These are phyloP conservation scores for Penicillium mononematosum DNA, from an alignment of 495 filamentous ascomycete genomes.

Conservation along the genomic window DNA sequence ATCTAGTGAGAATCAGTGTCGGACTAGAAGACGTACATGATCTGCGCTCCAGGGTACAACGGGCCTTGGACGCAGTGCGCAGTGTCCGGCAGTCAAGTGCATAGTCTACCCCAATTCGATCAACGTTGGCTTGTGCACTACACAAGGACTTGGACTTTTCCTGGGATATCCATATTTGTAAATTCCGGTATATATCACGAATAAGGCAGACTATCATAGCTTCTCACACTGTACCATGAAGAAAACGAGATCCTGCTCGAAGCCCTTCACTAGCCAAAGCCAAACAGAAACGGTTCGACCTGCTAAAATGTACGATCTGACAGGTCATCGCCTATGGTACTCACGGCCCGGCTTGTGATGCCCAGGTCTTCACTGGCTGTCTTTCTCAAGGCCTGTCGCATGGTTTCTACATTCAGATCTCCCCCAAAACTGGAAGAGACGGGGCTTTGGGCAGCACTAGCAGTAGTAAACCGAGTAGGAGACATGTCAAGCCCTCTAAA, in stretches of 20 bases:
- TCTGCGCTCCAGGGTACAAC: slow-evolving; percentile 50
- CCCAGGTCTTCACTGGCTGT: slow-evolving; percentile 79
- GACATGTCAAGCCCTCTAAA: slow-evolving; percentile 65
- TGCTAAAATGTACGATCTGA: slow-evolving; percentile 31
- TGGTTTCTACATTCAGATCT: slow-evolving; percentile 83
- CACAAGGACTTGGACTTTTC: not conserved
- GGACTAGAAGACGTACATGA: slow-evolving; percentile 78
- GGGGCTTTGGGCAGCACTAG: slow-evolving; percentile 38
- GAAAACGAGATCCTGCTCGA: slow-evolving; percentile 10
- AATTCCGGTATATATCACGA: slow-evolving; percentile 15
- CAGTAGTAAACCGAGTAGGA: slow-evolving; percentile 37
- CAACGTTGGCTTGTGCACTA: slow-evolving; percentile 1
- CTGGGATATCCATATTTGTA: slow-evolving; percentile 22
- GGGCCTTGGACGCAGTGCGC: slow-evolving; percentile 48
- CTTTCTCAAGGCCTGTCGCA: slow-evolving; percentile 72
- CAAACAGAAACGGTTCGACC: not conserved
- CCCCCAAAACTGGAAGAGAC: slow-evolving; percentile 53
- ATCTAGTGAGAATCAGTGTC: slow-evolving; percentile 83
- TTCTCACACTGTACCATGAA: slow-evolving; percentile 8
- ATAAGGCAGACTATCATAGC: slow-evolving; percentile 8
- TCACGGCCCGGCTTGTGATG: slow-evolving; percentile 59
- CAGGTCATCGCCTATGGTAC: slow-evolving; percentile 50
- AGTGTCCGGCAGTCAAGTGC: slow-evolving; percentile 16
- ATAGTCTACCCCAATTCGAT: slow-evolving; percentile 5
- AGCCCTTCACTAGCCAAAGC: not conserved